Conservation (phyloP, 805 yeast genomes). For the Tanozyma kutaoensis region DNA sequence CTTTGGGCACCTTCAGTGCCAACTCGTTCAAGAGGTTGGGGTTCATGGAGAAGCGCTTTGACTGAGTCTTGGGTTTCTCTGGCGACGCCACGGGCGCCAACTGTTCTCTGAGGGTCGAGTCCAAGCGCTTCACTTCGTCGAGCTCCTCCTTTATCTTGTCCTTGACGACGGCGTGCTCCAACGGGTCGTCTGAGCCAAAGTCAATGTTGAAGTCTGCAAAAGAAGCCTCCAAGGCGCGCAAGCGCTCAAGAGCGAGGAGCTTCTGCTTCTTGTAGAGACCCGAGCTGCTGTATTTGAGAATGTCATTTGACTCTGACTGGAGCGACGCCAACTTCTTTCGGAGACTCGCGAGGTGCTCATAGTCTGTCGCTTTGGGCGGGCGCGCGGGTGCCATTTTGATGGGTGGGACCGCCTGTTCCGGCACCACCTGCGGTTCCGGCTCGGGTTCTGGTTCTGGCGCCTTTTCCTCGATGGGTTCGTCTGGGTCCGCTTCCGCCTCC, state of each 20-base stretch:
- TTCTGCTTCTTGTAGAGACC: slow-evolving; percentile 50
- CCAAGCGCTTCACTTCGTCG: slow-evolving; percentile 26
- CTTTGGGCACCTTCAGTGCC: slow-evolving; percentile 32
- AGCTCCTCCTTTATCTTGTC: slow-evolving; percentile 26
- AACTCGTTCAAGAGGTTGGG: slow-evolving; percentile 43
- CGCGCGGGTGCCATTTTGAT: slow-evolving; percentile 21
- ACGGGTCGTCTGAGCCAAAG: slow-evolving; percentile 16
- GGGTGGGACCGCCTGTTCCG: slow-evolving; percentile 4
- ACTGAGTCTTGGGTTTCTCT: too few species aligned
- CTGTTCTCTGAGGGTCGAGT: too few species aligned
- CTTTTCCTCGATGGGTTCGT: slow-evolving; percentile 1
- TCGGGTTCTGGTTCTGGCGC: slow-evolving; percentile 6
- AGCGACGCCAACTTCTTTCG: slow-evolving; percentile 45
- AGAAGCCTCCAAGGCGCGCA: slow-evolving; percentile 53
- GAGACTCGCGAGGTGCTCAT: slow-evolving; percentile 39
- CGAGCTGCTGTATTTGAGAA: slow-evolving; percentile 53
- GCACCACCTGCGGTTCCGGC: slow-evolving; percentile 4
- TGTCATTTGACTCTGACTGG: slow-evolving; percentile 66
- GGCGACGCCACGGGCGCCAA: too few species aligned
- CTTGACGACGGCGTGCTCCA: slow-evolving; percentile 10
- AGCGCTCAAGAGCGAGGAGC: slow-evolving; percentile 54
- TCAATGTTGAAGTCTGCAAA: slow-evolving; percentile 55
- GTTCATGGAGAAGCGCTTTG: slow-evolving; percentile 18
- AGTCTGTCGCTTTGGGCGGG: slow-evolving; percentile 34
- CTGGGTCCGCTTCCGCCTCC: slow-evolving; percentile 2